Evolutionary conservation across 2,329 filamentous ascomycete genomes (phyloP).

Genomic region (Xylaria hypoxylon): DNA sequence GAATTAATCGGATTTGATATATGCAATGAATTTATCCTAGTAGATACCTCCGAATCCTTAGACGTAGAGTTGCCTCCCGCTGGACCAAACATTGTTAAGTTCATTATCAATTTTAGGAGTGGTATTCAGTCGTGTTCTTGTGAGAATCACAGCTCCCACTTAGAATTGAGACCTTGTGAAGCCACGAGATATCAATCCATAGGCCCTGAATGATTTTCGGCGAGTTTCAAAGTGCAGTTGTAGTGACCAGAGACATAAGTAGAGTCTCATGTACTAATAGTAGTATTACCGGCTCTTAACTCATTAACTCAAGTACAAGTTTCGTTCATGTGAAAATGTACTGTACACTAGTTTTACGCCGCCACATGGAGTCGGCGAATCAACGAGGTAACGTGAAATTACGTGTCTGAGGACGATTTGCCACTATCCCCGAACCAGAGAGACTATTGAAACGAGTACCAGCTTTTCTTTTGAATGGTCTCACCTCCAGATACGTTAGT

Average conservation of each 20-base stretch:
- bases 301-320: neutral
- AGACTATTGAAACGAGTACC: neutral
- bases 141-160: neutral
- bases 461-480: neutral
- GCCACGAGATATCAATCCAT: neutral
- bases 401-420: slow-evolving; percentile 11
- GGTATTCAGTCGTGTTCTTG: neutral
- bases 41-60: slow-evolving; percentile 31
- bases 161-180: neutral
- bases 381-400: slow-evolving; percentile 21
- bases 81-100: neutral
- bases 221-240: neutral
- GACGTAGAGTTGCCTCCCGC: slow-evolving; percentile 2
- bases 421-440: neutral
- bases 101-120: slow-evolving; percentile 3
- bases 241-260: neutral
- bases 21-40: neutral
- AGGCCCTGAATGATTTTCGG: neutral
- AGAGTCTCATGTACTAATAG: neutral
- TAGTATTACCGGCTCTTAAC: too few relatives aligned
- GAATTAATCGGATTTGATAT: neutral
- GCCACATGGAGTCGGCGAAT: slow-evolving; percentile 27
- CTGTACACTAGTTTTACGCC: neutral
- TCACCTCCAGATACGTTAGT: neutral
- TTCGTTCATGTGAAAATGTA: neutral